Evolutionary conservation across 2,329 filamentous ascomycete genomes (phyloP), one percentile per base, ranked within the genome.

Genomic region (Lecanicillium sp.): DNA sequence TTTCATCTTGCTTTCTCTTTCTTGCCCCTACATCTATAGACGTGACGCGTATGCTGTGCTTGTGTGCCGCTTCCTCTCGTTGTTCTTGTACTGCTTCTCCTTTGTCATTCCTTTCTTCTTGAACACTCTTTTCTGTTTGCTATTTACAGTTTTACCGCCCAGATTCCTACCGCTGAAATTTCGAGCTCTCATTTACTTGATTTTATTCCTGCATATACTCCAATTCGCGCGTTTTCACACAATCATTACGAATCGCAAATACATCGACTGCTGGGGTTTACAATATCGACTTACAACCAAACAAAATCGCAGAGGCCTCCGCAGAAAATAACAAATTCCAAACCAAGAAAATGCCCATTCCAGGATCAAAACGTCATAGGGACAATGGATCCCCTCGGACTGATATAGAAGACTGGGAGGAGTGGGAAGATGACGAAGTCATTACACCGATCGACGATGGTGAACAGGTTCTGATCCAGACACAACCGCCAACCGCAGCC

Each of bases 361-460:
- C 30, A 38, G 13, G 28, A 33, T 28, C 12, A 35, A 13, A 15
- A 19, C 44, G 20, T n/a, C 48, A 50, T 9, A 33, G 39, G 28
- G 47, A 37, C 15, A 40, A 46, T 43, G 22, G 11, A 17, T 37
- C 39, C 36, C 33, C 29, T 33, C 43, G 40, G 33, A 43, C 33
- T 36, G 47, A 43, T 29, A 54, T 47, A 35, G 65, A 71, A 12
- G 67, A 72, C 8, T 73, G 70, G 70, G 70, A 73, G 43, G 67
- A 72, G 19, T 74, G 70, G 70, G 65, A 70, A 39, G 68, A 71
- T 43, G 67, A 72, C 35, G 62, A 68, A 30, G 56, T 58, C 20
- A 38, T 62, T 16, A 65, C 65, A 9, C 60, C 61, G 27, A 60
- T 63, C 38, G 59, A 64, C 15, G 51, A 59, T 16, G 56, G 52